Evolutionary conservation across 768 basidiomycete species (phyloP).

Genomic region (Calocybe gangraenosa): DNA sequence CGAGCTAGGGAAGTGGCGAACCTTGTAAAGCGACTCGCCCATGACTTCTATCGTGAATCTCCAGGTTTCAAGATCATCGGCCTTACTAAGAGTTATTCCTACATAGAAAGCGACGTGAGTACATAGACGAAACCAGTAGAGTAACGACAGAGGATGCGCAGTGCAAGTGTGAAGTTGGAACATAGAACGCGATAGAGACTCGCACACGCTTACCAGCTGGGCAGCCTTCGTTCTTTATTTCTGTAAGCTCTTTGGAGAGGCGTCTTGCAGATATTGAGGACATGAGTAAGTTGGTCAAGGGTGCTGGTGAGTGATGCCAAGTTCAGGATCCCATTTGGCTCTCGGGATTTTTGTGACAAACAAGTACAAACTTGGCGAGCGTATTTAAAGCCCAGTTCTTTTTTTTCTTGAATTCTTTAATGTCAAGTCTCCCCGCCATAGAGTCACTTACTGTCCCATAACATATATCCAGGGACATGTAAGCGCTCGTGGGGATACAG

Average conservation of each 20-base stretch:
- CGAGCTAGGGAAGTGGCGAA: constrained; percentile 21
- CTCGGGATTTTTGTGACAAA: no score
- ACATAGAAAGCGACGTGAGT: neutral
- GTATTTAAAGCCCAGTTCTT: constrained; percentile 24
- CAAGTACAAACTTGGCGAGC: constrained; percentile 10
- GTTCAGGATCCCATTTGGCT: no score
- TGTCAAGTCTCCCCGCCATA: constrained; percentile 56
- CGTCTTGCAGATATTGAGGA: constrained; percentile 60
- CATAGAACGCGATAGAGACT: no score
- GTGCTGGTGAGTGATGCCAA: neutral
- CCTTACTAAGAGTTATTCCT: constrained; percentile 73
- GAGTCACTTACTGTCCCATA: constrained; percentile 63
- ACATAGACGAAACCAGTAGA: no score
- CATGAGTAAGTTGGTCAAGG: constrained; percentile 32
- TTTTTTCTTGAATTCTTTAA: constrained; percentile 18
- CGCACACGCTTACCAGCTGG: constrained; percentile 50
- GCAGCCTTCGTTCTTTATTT: constrained; percentile 62
- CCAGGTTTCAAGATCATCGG: constrained; percentile 80
- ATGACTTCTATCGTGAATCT: constrained; percentile 75
- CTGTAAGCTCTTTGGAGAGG: constrained; percentile 66
- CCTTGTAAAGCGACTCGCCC: constrained; percentile 79
- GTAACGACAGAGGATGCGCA: no score
- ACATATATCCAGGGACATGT: constrained; percentile 34
- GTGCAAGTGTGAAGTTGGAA: no score
- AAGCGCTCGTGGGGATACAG: constrained; percentile 74